Evolutionary conservation across 2,329 filamentous ascomycete genomes (phyloP).

Genomic region (Penicillium hordei): DNA sequence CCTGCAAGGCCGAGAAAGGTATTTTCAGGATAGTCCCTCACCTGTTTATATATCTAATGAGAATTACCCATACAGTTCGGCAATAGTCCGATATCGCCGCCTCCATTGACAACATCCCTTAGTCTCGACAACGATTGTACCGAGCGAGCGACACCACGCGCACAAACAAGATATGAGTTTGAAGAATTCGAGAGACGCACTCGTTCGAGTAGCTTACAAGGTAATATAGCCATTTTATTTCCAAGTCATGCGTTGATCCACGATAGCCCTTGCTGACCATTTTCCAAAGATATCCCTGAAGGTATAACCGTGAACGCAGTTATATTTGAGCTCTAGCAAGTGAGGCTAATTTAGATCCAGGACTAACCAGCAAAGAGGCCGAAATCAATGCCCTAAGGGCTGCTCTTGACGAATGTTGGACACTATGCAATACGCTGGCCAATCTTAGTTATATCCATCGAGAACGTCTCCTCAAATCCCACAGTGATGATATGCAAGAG

Average conservation of each 20-base stretch:
- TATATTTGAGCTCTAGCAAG: conserved; percentile 22
- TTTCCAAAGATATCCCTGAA: conserved; percentile 36
- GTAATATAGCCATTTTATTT: conserved; percentile 52
- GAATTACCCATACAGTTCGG: conserved; percentile 26
- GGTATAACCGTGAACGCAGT: conserved; percentile 18
- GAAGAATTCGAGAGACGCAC: conserved; percentile 53
- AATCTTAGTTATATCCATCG: conserved; percentile 81
- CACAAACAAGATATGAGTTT: conserved; percentile 77
- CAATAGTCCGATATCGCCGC: conserved; percentile 58
- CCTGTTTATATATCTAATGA: background rate
- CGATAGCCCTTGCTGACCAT: conserved; percentile 12
- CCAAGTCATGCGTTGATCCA: conserved; percentile 9
- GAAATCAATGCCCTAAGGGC: conserved; percentile 66
- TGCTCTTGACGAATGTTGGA: conserved; percentile 88
- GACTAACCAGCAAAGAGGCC: conserved; percentile 53
- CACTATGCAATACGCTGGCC: conserved; percentile 84
- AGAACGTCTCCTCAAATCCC: conserved; percentile 73
- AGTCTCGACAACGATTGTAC: conserved; percentile 64
- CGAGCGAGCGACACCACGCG: conserved; percentile 73
- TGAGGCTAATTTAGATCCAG: conserved; percentile 32
- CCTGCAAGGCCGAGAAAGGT: conserved; percentile 19
- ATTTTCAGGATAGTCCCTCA: background rate
- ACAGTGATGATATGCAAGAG: conserved; percentile 75
- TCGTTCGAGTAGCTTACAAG: conserved; percentile 73
- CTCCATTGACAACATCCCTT: conserved; percentile 73